Conservation (phyloP, 106 monocot species). For the Dendrobium nobile region DNA sequence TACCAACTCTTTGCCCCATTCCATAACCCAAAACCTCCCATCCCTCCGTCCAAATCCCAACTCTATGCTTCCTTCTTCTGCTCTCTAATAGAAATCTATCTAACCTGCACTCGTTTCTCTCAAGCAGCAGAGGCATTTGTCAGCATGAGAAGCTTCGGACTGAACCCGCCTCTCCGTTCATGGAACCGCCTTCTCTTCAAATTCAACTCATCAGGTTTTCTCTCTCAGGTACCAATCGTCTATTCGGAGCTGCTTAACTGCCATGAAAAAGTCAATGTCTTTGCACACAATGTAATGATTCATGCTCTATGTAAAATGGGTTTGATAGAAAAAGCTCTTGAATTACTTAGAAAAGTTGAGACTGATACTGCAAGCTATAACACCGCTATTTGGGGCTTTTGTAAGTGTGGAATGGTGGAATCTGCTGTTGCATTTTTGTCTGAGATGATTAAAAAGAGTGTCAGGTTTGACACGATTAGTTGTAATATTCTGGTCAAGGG, state of each 20-base stretch:
- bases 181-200: conserved; percentile 61
- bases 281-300: conserved; percentile 61
- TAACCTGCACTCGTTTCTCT: conserved; percentile 40
- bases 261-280: conserved; percentile 17
- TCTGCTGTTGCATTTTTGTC: conserved; percentile 39
- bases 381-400: conserved; percentile 62
- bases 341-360: conserved; percentile 24
- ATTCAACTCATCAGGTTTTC: conserved; percentile 61
- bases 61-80: conserved; percentile 73
- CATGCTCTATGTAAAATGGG: conserved; percentile 50
- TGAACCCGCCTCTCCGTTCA: conserved; percentile 37
- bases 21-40: conserved; percentile 9
- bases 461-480: conserved; percentile 43
- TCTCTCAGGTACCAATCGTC: conserved; percentile 39
- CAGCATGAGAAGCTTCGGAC: conserved; percentile 44
- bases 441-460: conserved; percentile 75
- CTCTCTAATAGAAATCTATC: conserved; percentile 46
- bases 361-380: conserved; percentile 60
- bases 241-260: conserved; percentile 48
- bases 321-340: conserved; percentile 15
- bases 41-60: conserved; percentile 51
- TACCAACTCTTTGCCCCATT: background rate
- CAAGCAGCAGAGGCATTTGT: conserved; percentile 42
- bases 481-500: conserved; percentile 60
- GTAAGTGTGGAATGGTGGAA: conserved; percentile 32